A percentile compares a stretch with the other conserved stretches of the same genome.
These are phyloP conservation scores for Mycosphaerella arachidis DNA, from an alignment of 2,329 filamentous ascomycete species.

Conservation along the genomic window DNA sequence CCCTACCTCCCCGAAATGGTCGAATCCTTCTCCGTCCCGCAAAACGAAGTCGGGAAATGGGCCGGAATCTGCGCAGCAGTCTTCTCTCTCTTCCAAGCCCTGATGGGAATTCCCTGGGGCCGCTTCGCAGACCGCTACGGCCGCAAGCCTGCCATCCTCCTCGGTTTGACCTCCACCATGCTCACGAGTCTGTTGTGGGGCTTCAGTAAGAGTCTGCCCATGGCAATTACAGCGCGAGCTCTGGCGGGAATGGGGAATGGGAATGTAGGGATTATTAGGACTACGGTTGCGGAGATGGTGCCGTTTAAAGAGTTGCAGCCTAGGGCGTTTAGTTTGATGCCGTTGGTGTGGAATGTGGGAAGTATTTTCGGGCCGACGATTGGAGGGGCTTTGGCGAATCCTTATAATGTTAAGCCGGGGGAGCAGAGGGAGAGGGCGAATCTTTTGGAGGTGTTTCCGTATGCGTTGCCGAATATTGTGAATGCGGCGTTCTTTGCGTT, in stretches of 20 bases:
- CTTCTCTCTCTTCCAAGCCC: constrained; percentile 74
- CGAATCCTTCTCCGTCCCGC: constrained; percentile 66
- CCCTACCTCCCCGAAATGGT: constrained; percentile 93
- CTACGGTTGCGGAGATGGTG: constrained; percentile 86
- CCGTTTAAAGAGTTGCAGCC: constrained; percentile 82
- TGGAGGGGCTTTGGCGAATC: constrained; percentile 80
- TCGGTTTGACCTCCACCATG: constrained; percentile 74
- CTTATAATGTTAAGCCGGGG: constrained; percentile 66
- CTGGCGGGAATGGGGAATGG: constrained; percentile 83
- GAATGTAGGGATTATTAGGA: constrained; percentile 74
- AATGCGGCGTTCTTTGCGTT: constrained; percentile 71
- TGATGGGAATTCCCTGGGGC: constrained; percentile 86
- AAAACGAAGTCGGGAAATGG: constrained; percentile 72
- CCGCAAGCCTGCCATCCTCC: constrained; percentile 74
- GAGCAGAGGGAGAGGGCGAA: constrained; percentile 42
- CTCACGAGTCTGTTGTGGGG: constrained; percentile 76
- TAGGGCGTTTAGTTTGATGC: constrained; percentile 88
- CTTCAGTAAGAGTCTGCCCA: constrained; percentile 69
- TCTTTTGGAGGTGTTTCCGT: constrained; percentile 74
- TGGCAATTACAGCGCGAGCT: constrained; percentile 73
- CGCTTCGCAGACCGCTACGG: constrained; percentile 72
- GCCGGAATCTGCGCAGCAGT: constrained; percentile 83
- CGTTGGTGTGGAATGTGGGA: constrained; percentile 81
- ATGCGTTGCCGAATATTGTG: constrained; percentile 77
- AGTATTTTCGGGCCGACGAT: constrained; percentile 84